Percentiles rank a stretch among this genome's conserved stretches.
Evolutionary conservation across 148 eudicot genomes (phyloP).

Genomic region (Chenopodium album): DNA sequence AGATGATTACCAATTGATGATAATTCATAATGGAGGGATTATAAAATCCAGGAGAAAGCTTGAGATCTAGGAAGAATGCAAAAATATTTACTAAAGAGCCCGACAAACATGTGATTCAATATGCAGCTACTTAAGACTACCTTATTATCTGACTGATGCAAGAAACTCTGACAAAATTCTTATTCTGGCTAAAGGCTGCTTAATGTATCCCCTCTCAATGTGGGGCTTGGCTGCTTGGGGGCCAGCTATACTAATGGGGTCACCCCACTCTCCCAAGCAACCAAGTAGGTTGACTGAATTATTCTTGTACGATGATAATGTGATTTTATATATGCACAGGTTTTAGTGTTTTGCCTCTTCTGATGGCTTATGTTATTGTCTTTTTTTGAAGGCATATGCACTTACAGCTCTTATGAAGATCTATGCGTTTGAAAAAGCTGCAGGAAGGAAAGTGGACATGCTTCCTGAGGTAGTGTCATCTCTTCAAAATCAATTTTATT

Average conservation of each 20-base stretch:
- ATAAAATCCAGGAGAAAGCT: not conserved
- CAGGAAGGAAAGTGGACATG: constrained; percentile 79
- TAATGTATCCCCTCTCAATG: not conserved
- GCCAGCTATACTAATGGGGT: not conserved
- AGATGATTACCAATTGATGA: not conserved
- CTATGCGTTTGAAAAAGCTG: constrained; percentile 84
- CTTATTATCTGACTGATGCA: not conserved
- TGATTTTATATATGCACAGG: not conserved
- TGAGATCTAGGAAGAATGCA: not conserved
- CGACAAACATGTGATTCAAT: not conserved
- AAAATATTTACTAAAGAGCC: not conserved
- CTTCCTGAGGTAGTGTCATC: constrained; percentile 73
- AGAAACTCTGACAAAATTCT: not conserved
- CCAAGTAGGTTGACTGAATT: not conserved
- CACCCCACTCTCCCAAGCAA: not conserved
- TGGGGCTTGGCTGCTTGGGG: not conserved
- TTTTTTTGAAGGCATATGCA: constrained; percentile 74
- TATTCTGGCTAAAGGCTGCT: not conserved
- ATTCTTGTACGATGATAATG: not conserved
- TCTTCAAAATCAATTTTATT: not conserved
- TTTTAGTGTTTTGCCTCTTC: no score
- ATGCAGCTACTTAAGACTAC: not conserved
- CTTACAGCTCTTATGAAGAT: constrained; percentile 86
- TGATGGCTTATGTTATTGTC: not conserved
- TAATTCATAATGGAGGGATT: not conserved